Evolutionary conservation across 225 moss, liverwort and hornwort species (phyloP).

Genomic region (Anthoceros angustus): DNA sequence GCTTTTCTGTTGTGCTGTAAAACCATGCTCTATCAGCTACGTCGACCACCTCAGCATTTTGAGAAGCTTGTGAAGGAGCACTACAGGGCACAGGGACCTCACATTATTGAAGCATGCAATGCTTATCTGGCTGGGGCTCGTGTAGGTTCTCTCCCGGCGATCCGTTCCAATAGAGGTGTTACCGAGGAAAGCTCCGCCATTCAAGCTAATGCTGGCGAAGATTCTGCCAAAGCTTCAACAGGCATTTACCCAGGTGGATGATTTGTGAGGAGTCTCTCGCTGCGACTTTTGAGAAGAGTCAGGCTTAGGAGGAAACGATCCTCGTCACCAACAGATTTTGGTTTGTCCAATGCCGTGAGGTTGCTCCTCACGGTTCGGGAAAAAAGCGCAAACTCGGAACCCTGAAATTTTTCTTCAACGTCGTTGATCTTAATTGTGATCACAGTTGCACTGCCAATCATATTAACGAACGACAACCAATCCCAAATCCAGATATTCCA

Average conservation of each 20-base stretch:
- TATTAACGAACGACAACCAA: too few relatives aligned
- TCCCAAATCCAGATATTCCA: too few relatives aligned
- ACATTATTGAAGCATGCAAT: constrained; percentile 52
- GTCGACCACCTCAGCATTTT: constrained; percentile 88
- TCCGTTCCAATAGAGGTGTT: constrained; percentile 31
- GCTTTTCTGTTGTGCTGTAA: constrained; percentile 92
- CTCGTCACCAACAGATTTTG: too few relatives aligned
- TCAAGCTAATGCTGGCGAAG: constrained; percentile 86
- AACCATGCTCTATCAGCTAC: constrained; percentile 86
- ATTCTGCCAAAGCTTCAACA: constrained; percentile 56
- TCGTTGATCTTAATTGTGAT: too few relatives aligned
- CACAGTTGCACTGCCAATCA: too few relatives aligned
- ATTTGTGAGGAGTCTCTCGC: too few relatives aligned
- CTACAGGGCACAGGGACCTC: constrained; percentile 47
- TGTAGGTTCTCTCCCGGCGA: constrained; percentile 35
- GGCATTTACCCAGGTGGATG: constrained; percentile 48
- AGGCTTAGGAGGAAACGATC: too few relatives aligned
- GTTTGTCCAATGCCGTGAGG: too few relatives aligned
- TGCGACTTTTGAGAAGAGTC: too few relatives aligned
- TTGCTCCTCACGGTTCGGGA: too few relatives aligned
- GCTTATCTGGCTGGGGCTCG: constrained; percentile 79
- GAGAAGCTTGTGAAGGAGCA: constrained; percentile 64
- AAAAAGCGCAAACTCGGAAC: too few relatives aligned
- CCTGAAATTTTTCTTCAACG: too few relatives aligned
- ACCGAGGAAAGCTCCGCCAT: constrained; percentile 74